Conservation (phyloP, 306 rosid genomes). For the Prinsepia uniflora region DNA sequence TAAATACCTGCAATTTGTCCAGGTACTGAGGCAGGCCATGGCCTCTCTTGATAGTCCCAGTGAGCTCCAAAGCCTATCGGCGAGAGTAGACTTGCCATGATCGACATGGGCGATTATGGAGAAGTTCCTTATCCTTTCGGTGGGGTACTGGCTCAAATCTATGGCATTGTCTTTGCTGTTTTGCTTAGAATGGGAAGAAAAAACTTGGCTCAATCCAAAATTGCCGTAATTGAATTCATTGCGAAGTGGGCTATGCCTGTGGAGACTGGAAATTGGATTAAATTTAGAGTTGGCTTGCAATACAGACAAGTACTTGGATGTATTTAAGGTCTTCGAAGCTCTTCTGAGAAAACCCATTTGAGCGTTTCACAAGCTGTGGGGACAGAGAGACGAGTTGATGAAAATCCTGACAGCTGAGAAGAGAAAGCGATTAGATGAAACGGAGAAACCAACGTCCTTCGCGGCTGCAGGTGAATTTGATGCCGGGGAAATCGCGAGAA, state of each 20-base stretch:
- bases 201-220: conserved; percentile 36
- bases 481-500: too few relatives aligned
- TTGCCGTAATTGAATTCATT: conserved; percentile 23
- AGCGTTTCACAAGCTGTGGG: conserved; percentile 39
- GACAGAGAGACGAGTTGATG: background rate
- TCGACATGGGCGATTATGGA: conserved; percentile 75
- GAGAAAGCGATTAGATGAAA: too few relatives aligned
- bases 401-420: too few relatives aligned
- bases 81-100: conserved; percentile 83
- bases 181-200: conserved; percentile 55
- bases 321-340: conserved; percentile 47
- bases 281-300: conserved; percentile 19
- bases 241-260: conserved; percentile 19
- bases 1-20: conserved; percentile 71
- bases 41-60: conserved; percentile 88
- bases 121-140: conserved; percentile 75
- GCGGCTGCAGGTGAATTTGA: too few relatives aligned
- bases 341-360: conserved; percentile 68
- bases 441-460: too few relatives aligned
- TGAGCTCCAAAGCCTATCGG: conserved; percentile 90
- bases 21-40: conserved; percentile 93
- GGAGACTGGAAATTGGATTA: conserved; percentile 22
- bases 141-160: conserved; percentile 67
- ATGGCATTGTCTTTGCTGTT: conserved; percentile 39
- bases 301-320: conserved; percentile 35